A percentile compares a stretch with the other conserved stretches of the same genome.
Evolutionary conservation across 2,329 filamentous ascomycete genomes (phyloP).

Genomic region (Colletotrichum camelliae): DNA sequence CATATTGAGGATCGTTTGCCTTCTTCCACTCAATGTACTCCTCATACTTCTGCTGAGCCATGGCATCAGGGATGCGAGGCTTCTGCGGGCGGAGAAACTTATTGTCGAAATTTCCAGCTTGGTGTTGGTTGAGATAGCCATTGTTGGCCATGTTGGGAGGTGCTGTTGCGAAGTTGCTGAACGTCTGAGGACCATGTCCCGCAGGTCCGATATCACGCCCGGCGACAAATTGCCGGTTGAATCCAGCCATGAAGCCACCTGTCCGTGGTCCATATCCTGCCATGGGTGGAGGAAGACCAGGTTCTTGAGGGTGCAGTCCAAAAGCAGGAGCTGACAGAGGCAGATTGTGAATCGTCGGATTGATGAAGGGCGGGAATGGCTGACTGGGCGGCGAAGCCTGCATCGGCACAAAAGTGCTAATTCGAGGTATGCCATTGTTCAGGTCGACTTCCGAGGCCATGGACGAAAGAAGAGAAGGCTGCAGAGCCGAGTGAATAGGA

Average conservation of each 20-base stretch:
- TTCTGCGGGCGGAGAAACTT: constrained; percentile 37
- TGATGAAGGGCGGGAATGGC: neutral
- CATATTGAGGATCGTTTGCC: constrained; percentile 52
- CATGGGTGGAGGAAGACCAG: neutral
- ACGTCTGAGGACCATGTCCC: neutral
- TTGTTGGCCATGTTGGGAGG: neutral
- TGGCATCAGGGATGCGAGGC: constrained; percentile 44
- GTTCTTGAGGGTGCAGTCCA: neutral
- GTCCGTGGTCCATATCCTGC: neutral
- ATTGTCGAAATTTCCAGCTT: neutral
- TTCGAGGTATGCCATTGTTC: neutral
- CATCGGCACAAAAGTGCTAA: neutral
- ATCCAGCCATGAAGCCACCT: neutral
- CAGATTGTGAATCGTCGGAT: neutral
- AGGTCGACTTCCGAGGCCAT: neutral
- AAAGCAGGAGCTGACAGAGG: neutral
- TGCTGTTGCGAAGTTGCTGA: neutral
- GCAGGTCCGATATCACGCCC: neutral
- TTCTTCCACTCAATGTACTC: constrained; percentile 55
- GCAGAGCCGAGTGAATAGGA: neutral
- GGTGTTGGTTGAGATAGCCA: neutral
- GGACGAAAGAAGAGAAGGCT: neutral
- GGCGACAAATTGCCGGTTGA: neutral
- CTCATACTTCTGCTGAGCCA: constrained; percentile 51
- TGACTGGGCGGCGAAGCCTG: neutral